Base-by-base conservation (phyloP, 176 grass and related monocot species). In the Alloteropsis semialata region DNA sequence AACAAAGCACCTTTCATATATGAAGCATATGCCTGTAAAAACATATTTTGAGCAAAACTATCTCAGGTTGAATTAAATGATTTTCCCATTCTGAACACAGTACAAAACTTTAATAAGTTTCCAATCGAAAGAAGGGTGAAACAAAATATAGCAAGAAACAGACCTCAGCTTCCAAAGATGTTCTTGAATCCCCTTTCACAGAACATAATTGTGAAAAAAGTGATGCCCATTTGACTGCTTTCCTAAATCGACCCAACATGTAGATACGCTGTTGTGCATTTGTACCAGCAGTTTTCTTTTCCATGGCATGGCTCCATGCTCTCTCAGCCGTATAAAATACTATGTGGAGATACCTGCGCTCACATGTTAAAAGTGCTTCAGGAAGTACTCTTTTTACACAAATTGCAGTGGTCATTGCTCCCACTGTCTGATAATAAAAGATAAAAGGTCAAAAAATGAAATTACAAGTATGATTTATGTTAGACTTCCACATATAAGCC, bases 281-380 rank as follows among this genome's bases (percentile, higher is more conserved):
- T 82, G 96, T 91, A 67, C 89, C 91, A 65, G 92, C 96, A 68
- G 96, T 90, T 86, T 90, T 95, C 87, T 98, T 98, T 58, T 98
- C 96, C 96, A 98, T 98, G 38, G 96, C 96, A 91, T 98, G 91
- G 53, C 96, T 92, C 96, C 96, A 98, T 75, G 96, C 91, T 81
- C 96, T 83, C 70, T 98, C 96, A 4, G 96, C 93, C 96, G 93
- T 98, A 74, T 98, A 95, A 81, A 98, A 88, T 41, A 98, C 80
- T 22, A 98, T 82, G 64, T 98, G 93, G 45, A 98, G 91, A 90
- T 87, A 95, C 91, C 96, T 95, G 72, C 75, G 55, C 61, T 50
- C 76, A 87, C 28, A 53, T 75, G 38, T 78, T 39, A 49, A 79
- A 67, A 82, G 8, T 61, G 41, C 55, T 65, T 84, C 75, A 88